These are phyloP conservation scores for Populus hybrid DNA, from an alignment of 441 rosid species.

Conservation along the genomic window DNA sequence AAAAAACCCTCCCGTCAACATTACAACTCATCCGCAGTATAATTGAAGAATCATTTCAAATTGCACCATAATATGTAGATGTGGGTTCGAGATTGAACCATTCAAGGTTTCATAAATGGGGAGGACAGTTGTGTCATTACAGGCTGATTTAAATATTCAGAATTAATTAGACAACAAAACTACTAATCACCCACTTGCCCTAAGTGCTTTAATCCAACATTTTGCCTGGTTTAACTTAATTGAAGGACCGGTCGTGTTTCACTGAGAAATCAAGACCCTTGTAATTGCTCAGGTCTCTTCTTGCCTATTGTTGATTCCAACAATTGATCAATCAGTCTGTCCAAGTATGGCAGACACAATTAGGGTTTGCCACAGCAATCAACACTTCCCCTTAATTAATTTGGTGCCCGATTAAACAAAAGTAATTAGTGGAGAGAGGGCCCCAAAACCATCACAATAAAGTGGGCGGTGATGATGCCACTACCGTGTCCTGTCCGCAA, in stretches of 20 bases:
- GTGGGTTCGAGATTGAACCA: background rate
- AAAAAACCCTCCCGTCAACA: background rate
- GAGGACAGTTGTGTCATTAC: background rate
- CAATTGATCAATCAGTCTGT: conserved; percentile 33
- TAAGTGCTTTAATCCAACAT: conserved; percentile 15
- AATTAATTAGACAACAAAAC: background rate
- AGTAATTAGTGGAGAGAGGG: conserved; percentile 27
- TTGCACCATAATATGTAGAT: background rate
- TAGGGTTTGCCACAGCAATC: conserved; percentile 43
- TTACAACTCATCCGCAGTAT: background rate
- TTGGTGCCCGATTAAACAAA: conserved; percentile 15
- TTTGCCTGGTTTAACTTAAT: background rate
- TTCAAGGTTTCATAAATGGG: background rate
- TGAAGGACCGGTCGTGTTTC: background rate
- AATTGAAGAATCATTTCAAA: no score
- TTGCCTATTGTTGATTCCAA: conserved; percentile 55
- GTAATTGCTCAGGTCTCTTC: conserved; percentile 50
- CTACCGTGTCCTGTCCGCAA: background rate
- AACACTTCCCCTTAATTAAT: conserved; percentile 25
- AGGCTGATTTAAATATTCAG: background rate
- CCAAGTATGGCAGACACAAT: conserved; percentile 67
- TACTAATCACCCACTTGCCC: conserved; percentile 22
- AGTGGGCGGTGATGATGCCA: conserved; percentile 21
- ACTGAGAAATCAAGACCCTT: conserved; percentile 28
- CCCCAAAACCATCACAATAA: conserved; percentile 23